These are phyloP conservation scores for Chenopodium suecicum DNA, from an alignment of 148 eudicot species.

Conservation along the genomic window DNA sequence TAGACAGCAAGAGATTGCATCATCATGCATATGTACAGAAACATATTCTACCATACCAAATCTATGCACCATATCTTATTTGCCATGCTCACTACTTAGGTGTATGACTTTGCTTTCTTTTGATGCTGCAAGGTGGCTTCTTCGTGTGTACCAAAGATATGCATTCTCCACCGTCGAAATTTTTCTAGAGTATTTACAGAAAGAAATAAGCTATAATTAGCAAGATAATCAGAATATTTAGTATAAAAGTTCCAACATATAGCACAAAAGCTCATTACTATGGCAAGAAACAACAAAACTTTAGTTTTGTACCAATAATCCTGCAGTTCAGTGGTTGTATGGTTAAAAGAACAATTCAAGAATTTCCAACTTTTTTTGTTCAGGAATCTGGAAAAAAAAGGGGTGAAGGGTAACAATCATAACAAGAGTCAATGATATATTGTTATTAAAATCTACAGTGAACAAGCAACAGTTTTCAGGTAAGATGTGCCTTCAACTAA, in stretches of 20 bases:
- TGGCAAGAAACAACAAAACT: not conserved
- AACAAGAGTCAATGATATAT: not conserved
- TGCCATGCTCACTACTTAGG: conserved; percentile 4
- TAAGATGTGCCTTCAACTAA: not conserved
- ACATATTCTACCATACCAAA: not conserved
- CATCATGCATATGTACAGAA: conserved; percentile 3
- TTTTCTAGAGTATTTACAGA: not conserved
- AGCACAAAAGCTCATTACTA: not conserved
- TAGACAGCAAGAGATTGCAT: conserved; percentile 6
- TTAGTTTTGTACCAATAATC: conserved; percentile 10
- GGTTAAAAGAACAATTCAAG: conserved; percentile 2
- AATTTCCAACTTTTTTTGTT: conserved; percentile 8
- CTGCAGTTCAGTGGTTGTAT: not conserved
- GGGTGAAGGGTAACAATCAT: not conserved
- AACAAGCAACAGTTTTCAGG: not conserved
- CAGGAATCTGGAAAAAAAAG: not conserved
- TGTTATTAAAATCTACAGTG: not conserved
- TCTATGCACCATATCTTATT: conserved; percentile 6
- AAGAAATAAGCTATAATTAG: not conserved
- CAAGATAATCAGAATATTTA: conserved; percentile 12
- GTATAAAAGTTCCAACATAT: not conserved
- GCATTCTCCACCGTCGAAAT: conserved; percentile 1
- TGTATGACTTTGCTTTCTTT: conserved; percentile 9
- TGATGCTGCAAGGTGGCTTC: conserved; percentile 13
- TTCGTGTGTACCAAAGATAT: not conserved